Percentiles rank a stretch among this genome's conserved stretches.
Evolutionary conservation across 306 rosid genomes (phyloP).

Genomic region (Canavalia gladiata): DNA sequence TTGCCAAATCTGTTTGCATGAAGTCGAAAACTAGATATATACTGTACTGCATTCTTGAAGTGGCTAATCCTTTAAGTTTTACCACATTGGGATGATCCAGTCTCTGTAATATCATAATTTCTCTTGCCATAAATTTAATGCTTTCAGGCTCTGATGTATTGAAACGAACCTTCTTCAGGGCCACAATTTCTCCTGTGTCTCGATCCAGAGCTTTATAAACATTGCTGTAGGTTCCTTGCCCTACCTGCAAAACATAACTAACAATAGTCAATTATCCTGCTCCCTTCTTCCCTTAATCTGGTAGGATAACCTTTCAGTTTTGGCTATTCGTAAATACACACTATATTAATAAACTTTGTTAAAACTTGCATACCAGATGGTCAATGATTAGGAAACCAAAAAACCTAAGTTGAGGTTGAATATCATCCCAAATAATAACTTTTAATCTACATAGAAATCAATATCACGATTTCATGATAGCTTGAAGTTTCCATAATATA

Average conservation of each 20-base stretch:
- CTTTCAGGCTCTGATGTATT: slow-evolving; percentile 89
- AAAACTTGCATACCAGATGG: slow-evolving; percentile 20
- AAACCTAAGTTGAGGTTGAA: neutral
- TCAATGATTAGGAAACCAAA: slow-evolving; percentile 14
- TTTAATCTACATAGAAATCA: slow-evolving; percentile 35
- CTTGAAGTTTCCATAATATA: slow-evolving; percentile 9
- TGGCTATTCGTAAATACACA: slow-evolving; percentile 7
- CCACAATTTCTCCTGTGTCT: slow-evolving; percentile 78
- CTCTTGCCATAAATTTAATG: slow-evolving; percentile 94
- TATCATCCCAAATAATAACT: neutral
- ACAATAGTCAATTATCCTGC: slow-evolving; percentile 21
- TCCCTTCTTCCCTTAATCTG: slow-evolving; percentile 21
- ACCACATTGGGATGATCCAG: slow-evolving; percentile 89
- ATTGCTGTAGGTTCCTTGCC: slow-evolving; percentile 99
- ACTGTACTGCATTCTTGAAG: slow-evolving; percentile 93
- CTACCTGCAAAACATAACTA: slow-evolving; percentile 69
- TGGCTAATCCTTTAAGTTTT: slow-evolving; percentile 90
- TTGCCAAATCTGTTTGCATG: slow-evolving; percentile 88
- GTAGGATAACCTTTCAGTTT: slow-evolving; percentile 14
- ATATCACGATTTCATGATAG: slow-evolving; percentile 30
- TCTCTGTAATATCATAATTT: slow-evolving; percentile 74
- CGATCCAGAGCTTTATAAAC: slow-evolving; percentile 92
- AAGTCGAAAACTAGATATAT: slow-evolving; percentile 90
- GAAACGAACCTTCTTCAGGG: slow-evolving; percentile 86
- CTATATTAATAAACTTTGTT: neutral